Conservation (phyloP, 1,139 yeast genomes). For the Zygosaccharomyces pseudobailii region DNA sequence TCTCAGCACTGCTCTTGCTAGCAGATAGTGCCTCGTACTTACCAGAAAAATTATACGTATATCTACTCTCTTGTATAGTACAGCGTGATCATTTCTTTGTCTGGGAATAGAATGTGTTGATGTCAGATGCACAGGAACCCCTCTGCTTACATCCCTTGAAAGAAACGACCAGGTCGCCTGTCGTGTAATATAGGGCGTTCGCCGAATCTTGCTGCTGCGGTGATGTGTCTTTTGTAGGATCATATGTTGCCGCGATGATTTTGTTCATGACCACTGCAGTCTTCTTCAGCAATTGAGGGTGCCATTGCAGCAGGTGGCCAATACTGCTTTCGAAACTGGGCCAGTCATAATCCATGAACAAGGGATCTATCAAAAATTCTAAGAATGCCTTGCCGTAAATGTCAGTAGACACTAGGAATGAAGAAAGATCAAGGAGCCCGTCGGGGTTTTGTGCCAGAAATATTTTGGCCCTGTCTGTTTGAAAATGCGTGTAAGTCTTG, state of each 20-base stretch:
- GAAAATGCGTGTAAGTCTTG: slow-evolving; percentile 61
- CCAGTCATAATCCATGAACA: slow-evolving; percentile 59
- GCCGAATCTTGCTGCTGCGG: slow-evolving; percentile 26
- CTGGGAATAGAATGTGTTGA: slow-evolving; percentile 32
- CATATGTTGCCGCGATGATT: slow-evolving; percentile 46
- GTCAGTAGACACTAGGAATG: slow-evolving; percentile 65
- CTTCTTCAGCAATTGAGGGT: slow-evolving; percentile 68
- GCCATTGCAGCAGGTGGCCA: slow-evolving; percentile 90
- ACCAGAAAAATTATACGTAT: neutral
- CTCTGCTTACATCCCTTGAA: slow-evolving; percentile 51
- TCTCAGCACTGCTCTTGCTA: neutral
- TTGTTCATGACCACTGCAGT: slow-evolving; percentile 66
- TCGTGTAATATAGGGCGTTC: slow-evolving; percentile 44
- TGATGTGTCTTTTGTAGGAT: slow-evolving; percentile 13
- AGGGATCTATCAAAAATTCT: slow-evolving; percentile 71
- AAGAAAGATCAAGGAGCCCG: slow-evolving; percentile 55
- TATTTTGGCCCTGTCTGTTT: slow-evolving; percentile 49
- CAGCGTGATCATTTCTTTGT: slow-evolving; percentile 9
- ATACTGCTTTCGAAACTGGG: slow-evolving; percentile 66
- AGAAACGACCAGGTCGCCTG: slow-evolving; percentile 61
- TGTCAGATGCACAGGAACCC: slow-evolving; percentile 48
- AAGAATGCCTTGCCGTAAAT: slow-evolving; percentile 59
- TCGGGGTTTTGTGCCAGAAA: slow-evolving; percentile 60
- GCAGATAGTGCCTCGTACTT: neutral
- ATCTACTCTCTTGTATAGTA: neutral